A percentile compares a stretch with the other conserved stretches of the same genome.
Evolutionary conservation across 148 eudicot species (phyloP).

Genomic region (Fagopyrum esculentum): DNA sequence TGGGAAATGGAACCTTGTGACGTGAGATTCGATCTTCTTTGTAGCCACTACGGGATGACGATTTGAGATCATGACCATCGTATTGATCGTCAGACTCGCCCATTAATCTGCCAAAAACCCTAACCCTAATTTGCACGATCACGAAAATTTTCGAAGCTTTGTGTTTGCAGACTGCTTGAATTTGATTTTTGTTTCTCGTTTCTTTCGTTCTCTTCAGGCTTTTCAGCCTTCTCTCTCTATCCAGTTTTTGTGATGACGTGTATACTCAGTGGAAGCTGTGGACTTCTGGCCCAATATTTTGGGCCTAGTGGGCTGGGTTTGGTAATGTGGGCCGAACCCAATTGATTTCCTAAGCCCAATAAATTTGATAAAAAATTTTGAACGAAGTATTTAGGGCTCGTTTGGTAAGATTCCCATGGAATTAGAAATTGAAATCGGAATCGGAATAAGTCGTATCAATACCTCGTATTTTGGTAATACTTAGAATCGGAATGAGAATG

Average conservation of each 20-base stretch:
- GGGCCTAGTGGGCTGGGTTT: background rate
- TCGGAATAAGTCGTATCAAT: too few species aligned
- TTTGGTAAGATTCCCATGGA: too few species aligned
- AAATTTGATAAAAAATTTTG: too few species aligned
- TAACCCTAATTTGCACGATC: constrained; percentile 7
- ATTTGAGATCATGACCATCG: constrained; percentile 30
- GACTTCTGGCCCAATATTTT: background rate
- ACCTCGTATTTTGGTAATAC: too few species aligned
- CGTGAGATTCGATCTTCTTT: constrained; percentile 42
- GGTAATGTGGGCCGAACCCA: too few species aligned
- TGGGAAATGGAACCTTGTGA: constrained; percentile 35
- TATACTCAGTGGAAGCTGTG: background rate
- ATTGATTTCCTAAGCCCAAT: too few species aligned
- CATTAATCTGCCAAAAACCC: constrained; percentile 1
- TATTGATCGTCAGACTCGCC: constrained; percentile 3
- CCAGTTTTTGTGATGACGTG: background rate
- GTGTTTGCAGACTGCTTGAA: constrained; percentile 1
- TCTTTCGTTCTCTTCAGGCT: background rate
- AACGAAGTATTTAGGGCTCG: too few species aligned
- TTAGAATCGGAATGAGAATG: too few species aligned
- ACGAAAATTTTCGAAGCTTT: background rate
- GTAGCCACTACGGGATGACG: constrained; percentile 33
- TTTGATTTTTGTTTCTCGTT: background rate
- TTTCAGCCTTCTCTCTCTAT: background rate
- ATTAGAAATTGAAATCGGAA: too few species aligned